phyloP scores from a whole-genome alignment of 129 eudicot genomes.

The Escallonia herrerae region DNA sequence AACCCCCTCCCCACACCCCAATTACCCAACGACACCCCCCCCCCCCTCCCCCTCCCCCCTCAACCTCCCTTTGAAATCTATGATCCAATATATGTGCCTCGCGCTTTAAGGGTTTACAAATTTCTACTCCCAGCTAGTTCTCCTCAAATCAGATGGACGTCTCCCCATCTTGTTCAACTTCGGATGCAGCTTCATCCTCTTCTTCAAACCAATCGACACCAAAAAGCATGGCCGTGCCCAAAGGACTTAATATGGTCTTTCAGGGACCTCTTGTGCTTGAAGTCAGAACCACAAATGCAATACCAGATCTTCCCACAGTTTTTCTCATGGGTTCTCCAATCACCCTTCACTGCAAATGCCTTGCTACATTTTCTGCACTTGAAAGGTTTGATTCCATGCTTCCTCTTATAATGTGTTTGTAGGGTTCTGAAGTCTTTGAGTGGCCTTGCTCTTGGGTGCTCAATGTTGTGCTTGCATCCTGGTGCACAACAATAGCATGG shows the following conservation, averaged over 20 bases:
- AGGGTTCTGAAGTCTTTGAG: conserved; percentile 5
- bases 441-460: conserved; percentile 1
- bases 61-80: too few relatives aligned
- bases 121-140: too few relatives aligned
- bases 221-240: conserved; percentile 1
- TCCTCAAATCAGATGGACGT: too few relatives aligned
- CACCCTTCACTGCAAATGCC: conserved; percentile 38
- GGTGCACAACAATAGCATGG: conserved; percentile 8
- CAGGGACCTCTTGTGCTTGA: conserved; percentile 4
- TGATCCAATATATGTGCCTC: too few relatives aligned
- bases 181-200: too few relatives aligned
- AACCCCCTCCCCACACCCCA: too few relatives aligned
- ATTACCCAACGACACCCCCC: too few relatives aligned
- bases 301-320: conserved; percentile 25
- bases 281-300: conserved; percentile 6
- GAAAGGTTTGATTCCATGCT: neutral
- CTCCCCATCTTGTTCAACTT: too few relatives aligned
- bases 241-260: neutral
- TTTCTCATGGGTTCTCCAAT: conserved; percentile 92
- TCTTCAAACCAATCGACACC: neutral
- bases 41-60: too few relatives aligned
- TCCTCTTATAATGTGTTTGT: conserved; percentile 6
- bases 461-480: conserved; percentile 1
- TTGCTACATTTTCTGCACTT: neutral
- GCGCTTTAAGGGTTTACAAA: too few relatives aligned